Evolutionary conservation across 2,329 filamentous ascomycete genomes (phyloP).

Genomic region (Dryadomyces quercivorus): DNA sequence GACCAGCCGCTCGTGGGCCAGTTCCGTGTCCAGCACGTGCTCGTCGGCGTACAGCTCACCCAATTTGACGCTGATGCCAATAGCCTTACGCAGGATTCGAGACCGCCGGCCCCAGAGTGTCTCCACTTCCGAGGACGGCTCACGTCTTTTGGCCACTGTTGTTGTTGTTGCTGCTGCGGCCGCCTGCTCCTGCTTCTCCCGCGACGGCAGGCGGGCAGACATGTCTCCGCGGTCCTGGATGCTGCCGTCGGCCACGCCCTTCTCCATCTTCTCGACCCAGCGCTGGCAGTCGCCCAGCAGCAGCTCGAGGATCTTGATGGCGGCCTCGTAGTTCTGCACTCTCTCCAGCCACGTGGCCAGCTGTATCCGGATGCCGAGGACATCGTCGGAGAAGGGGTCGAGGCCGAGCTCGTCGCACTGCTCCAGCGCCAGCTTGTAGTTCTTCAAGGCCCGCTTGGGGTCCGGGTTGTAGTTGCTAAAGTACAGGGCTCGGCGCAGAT

Average conservation of each 20-base stretch:
- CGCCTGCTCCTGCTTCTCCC: not conserved
- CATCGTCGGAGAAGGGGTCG: slow-evolving; percentile 83
- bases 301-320: slow-evolving; percentile 68
- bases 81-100: slow-evolving; percentile 58
- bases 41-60: slow-evolving; percentile 71
- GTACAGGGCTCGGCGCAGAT: slow-evolving; percentile 74
- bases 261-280: slow-evolving; percentile 46
- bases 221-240: slow-evolving; percentile 12
- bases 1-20: slow-evolving; percentile 62
- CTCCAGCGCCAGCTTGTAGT: slow-evolving; percentile 69
- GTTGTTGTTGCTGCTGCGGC: too few species aligned
- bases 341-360: slow-evolving; percentile 71
- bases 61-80: slow-evolving; percentile 71
- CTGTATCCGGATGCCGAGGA: slow-evolving; percentile 79
- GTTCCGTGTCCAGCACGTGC: slow-evolving; percentile 60
- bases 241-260: slow-evolving; percentile 33
- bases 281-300: slow-evolving; percentile 55
- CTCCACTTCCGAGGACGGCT: slow-evolving; percentile 21
- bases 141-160: not conserved
- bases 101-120: slow-evolving; percentile 47
- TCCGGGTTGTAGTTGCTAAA: slow-evolving; percentile 70
- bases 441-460: slow-evolving; percentile 64
- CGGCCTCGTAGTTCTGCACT: slow-evolving; percentile 54
- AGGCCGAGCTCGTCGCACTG: slow-evolving; percentile 62
- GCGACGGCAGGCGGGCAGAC: slow-evolving; percentile 3